Percentiles rank a stretch among this genome's conserved stretches.
Conservation (phyloP, 2,329 filamentous ascomycete genomes). For the Fusarium falciforme region DNA sequence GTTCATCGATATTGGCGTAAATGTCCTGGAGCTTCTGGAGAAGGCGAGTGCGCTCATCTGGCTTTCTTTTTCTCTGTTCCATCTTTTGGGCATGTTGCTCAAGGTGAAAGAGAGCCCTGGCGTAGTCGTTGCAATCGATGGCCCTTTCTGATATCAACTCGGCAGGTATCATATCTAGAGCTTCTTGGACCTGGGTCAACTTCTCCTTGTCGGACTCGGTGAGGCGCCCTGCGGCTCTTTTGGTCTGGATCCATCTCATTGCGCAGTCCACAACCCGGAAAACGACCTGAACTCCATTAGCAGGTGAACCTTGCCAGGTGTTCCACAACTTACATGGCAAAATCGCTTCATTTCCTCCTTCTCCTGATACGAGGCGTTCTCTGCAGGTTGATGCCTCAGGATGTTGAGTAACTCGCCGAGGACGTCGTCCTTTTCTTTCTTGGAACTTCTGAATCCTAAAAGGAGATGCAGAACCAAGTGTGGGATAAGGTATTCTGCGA, state of each 20-base stretch:
- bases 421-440: slow-evolving; percentile 72
- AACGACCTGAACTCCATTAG: slow-evolving; percentile 70
- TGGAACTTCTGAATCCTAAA: slow-evolving; percentile 72
- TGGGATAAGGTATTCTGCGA: slow-evolving; percentile 88
- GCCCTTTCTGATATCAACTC: slow-evolving; percentile 83
- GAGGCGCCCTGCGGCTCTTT: slow-evolving; percentile 53
- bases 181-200: slow-evolving; percentile 60
- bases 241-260: slow-evolving; percentile 88
- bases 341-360: slow-evolving; percentile 84
- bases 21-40: slow-evolving; percentile 89
- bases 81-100: slow-evolving; percentile 82
- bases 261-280: slow-evolving; percentile 94
- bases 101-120: slow-evolving; percentile 91
- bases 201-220: slow-evolving; percentile 59
- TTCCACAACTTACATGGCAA: slow-evolving; percentile 76
- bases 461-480: slow-evolving; percentile 88
- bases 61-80: slow-evolving; percentile 57
- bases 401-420: slow-evolving; percentile 80
- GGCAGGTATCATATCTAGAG: slow-evolving; percentile 74
- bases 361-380: slow-evolving; percentile 67
- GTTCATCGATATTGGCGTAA: slow-evolving; percentile 97
- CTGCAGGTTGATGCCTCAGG: slow-evolving; percentile 69
- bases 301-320: not conserved
- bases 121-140: slow-evolving; percentile 93
- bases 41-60: slow-evolving; percentile 70